phyloP scores from a whole-genome alignment of 2,329 filamentous ascomycete genomes.

The Aquanectria penicillioides region DNA sequence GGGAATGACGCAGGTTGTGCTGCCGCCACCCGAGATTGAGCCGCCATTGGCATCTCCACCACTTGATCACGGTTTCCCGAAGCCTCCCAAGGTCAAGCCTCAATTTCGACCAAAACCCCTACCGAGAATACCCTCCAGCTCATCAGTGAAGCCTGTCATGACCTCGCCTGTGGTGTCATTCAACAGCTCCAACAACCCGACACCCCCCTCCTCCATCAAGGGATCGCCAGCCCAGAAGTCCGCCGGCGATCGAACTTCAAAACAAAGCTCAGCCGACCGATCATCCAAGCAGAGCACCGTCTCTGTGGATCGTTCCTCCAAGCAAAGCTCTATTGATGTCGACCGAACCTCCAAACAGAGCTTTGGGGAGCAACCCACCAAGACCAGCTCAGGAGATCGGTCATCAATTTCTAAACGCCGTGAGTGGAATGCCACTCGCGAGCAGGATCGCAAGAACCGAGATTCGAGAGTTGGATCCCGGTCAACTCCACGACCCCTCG shows the following conservation, averaged over 20 bases:
- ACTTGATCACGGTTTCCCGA: constrained; percentile 19
- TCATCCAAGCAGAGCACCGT: constrained; percentile 10
- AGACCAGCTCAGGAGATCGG: constrained; percentile 34
- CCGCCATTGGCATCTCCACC: constrained; percentile 7
- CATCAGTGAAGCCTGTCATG: constrained; percentile 17
- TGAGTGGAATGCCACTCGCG: constrained; percentile 46
- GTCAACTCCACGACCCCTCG: constrained; percentile 32
- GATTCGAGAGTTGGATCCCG: constrained; percentile 36
- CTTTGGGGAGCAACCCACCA: background rate
- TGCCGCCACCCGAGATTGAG: background rate
- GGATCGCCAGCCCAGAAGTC: constrained; percentile 41
- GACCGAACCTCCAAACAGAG: constrained; percentile 10
- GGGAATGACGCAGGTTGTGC: constrained; percentile 1
- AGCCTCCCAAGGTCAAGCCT: constrained; percentile 6
- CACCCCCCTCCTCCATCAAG: constrained; percentile 44
- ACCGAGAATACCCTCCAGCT: constrained; percentile 1
- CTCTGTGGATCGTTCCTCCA: constrained; percentile 12
- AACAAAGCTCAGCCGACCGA: constrained; percentile 9
- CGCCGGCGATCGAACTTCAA: constrained; percentile 8
- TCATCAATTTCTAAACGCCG: constrained; percentile 46
- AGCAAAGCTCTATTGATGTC: constrained; percentile 7
- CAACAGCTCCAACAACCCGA: constrained; percentile 38
- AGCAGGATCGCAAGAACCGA: constrained; percentile 38
- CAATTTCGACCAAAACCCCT: constrained; percentile 16
- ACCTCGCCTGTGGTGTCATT: constrained; percentile 22